phyloP scores from a whole-genome alignment of 2,329 filamentous ascomycete genomes.

The Calonectria henricotiae region DNA sequence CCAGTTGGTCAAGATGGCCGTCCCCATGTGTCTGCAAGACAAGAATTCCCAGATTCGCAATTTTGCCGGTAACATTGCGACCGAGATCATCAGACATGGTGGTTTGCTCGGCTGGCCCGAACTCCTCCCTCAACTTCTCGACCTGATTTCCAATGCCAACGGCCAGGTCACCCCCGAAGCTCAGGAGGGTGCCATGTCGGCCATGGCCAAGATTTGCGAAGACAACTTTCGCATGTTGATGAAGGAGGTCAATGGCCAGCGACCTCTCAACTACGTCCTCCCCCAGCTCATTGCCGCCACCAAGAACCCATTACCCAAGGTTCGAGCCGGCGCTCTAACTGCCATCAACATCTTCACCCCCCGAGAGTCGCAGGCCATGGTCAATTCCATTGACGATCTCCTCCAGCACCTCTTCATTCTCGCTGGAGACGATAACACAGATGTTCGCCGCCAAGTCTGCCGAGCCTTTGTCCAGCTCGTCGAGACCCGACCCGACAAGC shows the following conservation, averaged over 20 bases:
- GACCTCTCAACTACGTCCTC: constrained; percentile 89
- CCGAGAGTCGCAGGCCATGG: constrained; percentile 85
- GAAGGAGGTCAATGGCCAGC: constrained; percentile 88
- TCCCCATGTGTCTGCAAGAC: constrained; percentile 87
- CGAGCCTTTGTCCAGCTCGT: constrained; percentile 93
- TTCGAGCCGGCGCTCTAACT: constrained; percentile 85
- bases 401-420: constrained; percentile 88
- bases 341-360: constrained; percentile 95
- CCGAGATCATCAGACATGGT: constrained; percentile 88
- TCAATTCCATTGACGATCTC: constrained; percentile 85
- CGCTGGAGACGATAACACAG: constrained; percentile 81
- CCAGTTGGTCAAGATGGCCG: constrained; percentile 83
- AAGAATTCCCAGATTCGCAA: constrained; percentile 86
- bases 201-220: constrained; percentile 95
- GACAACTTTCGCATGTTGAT: constrained; percentile 92
- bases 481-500: constrained; percentile 90
- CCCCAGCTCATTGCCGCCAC: constrained; percentile 93
- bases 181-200: constrained; percentile 95
- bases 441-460: constrained; percentile 94
- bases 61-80: constrained; percentile 93
- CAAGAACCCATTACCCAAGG: constrained; percentile 81
- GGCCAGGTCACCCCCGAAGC: constrained; percentile 79
- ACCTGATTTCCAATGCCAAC: constrained; percentile 81
- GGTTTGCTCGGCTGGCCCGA: constrained; percentile 94
- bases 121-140: constrained; percentile 86